Conservation (phyloP, 768 basidiomycete genomes). For the Polyporus arcularius region DNA sequence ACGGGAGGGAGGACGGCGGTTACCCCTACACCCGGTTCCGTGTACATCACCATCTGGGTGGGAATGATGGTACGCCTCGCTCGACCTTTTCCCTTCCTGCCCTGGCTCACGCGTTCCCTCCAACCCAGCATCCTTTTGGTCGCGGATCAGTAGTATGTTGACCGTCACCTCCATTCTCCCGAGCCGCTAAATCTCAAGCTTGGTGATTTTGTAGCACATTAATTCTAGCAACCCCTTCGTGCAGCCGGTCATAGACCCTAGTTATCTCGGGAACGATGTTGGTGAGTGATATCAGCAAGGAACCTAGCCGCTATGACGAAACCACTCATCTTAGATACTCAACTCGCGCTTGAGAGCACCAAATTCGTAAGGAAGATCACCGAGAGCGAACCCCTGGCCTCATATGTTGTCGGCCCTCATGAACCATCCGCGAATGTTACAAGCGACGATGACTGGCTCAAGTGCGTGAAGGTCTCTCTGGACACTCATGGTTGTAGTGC, state of each 20-base stretch:
- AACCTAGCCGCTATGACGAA: no score
- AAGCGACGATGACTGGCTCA: background rate
- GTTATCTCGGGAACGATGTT: background rate
- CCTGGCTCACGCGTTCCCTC: background rate
- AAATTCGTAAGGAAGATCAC: background rate
- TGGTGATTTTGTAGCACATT: background rate
- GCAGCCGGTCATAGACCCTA: background rate
- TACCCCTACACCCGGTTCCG: background rate
- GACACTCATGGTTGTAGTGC: background rate
- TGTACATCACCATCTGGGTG: background rate
- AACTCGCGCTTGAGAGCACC: background rate
- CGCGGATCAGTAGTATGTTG: background rate
- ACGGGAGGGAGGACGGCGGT: background rate
- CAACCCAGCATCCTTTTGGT: conserved; percentile 1
- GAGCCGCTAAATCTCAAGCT: background rate
- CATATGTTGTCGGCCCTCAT: background rate
- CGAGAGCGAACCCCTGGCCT: background rate
- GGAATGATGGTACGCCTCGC: background rate
- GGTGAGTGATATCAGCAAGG: background rate
- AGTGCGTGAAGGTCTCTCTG: background rate
- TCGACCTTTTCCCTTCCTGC: background rate
- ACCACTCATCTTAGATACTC: background rate
- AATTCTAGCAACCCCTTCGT: background rate
- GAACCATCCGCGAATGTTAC: background rate
- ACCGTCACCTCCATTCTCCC: background rate